Base-by-base conservation (phyloP, 2,329 filamentous ascomycete genomes). In the Dactylonectria estremocensis region DNA sequence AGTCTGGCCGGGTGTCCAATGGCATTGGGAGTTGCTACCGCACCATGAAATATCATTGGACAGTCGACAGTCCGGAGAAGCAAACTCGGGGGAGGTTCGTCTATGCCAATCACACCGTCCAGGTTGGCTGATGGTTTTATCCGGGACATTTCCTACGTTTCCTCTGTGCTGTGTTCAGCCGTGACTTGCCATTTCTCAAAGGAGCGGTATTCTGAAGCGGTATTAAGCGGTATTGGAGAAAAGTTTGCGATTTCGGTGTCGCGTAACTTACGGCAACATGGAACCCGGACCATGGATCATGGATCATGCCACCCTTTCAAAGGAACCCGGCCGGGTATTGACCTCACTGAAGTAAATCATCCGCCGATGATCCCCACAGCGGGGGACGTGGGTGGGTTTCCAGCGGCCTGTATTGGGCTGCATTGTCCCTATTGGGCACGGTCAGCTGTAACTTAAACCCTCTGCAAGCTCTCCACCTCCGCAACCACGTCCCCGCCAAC, bases 261-360 rank as follows among this genome's bases (percentile, higher is more conserved):
- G 24, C 24, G 24, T 5, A n/a, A n/a, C n/a, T n/a, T n/a, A 28
- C 24, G 24, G 24, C 24, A 28, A 28, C 7, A 28, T 28, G 24
- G 24, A 28, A 28, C 24, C 24, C 24, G 24, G 33, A 37, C 18
- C 57, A 48, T 31, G 40, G 18, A 62, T 31, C 60, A 55, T 16
- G 59, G 45, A 64, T 64, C 67, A 61, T 67, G 64, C 60, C 64
- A 69, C 60, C 40, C 49, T 50, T 50, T 59, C 11, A 22, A 6
- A 46, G 28, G 20, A 37, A 56, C 58, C 54, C 59, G 62, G 62
- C 54, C 59, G 62, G 66, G 50, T 63, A 66, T 64, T 64, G 60
- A 59, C 49, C 53, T 53, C 60, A 66, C 61, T 64, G 56, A 59
- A 40, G 48, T 53, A 58, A 59, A 59, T 57, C 18, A 56, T 33